Evolutionary conservation across 768 basidiomycete genomes (phyloP), one percentile per base, ranked within the genome.

Genomic region (Boletus rubescentipes): DNA sequence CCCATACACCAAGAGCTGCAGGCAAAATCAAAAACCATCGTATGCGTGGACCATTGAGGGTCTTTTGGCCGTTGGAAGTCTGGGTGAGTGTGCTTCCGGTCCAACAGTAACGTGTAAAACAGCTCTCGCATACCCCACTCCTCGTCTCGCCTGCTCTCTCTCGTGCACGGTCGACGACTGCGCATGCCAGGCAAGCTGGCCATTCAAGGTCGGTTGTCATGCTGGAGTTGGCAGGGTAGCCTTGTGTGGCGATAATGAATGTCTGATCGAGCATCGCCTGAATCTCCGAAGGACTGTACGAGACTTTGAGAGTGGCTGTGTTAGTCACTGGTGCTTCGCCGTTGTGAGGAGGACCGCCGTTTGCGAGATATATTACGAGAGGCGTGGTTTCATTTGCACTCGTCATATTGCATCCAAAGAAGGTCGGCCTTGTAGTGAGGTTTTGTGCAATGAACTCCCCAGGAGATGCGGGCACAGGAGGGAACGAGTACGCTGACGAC

Each of bases 291-390:
- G 67, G 48, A 2, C 58, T 40, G 62, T 81, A 83, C 4, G 66
- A 43, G 20, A 73, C 55, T 62, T 78, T 71, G 49, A 46, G 42
- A n/a, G 77, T 79, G 8, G 72, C 61, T 0, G 72, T 75, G 69
- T 81, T 81, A 9, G 78, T 79, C 10, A 73, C 49, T 8, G 73
- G 60, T 20, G 66, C 62, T 21, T 69, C 61, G 20, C 75, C 70
- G 34, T 77, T 66, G 51, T 63, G 69, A 41, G 75, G 76, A 2
- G 75, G 67, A 7, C 76, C 78, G 30, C 80, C 79, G 61, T 79
- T 80, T 1, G 83, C 82, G 23, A 84, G 67, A 66, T 86, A 86
- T 49, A 85, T 74, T n/a, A 85, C 59, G 30, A 84, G 62, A 2
- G 83, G 82, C 9, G 73, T 74, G 37, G 66, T 68, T 1, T 56